Conservation (phyloP, 345 rosid species). For the Camelina laxa region DNA sequence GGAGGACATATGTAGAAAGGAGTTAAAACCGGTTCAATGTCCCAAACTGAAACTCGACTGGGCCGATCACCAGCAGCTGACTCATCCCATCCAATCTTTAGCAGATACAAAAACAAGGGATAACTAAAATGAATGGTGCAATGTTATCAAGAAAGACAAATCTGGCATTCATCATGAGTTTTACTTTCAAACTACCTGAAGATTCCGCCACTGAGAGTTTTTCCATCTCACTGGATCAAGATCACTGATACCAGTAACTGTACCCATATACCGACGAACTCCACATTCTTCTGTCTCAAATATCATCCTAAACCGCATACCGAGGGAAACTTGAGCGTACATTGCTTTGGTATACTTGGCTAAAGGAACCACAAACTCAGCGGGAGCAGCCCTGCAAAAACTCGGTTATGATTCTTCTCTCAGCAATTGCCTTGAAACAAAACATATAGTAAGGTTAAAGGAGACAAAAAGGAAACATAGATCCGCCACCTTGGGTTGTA, state of each 20-base stretch:
- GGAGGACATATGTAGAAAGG: constrained; percentile 95
- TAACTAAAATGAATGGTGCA: constrained; percentile 24
- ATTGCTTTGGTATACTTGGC: constrained; percentile 90
- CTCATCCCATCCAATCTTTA: constrained; percentile 98
- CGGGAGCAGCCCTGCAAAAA: constrained; percentile 84
- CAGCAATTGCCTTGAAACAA: constrained; percentile 25
- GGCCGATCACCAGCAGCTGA: constrained; percentile 89
- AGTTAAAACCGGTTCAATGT: constrained; percentile 89
- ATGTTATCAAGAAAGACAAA: neutral
- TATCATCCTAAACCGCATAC: constrained; percentile 98
- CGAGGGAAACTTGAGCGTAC: constrained; percentile 87
- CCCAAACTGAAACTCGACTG: constrained; percentile 91
- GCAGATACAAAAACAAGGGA: constrained; percentile 1
- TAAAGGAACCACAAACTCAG: constrained; percentile 95
- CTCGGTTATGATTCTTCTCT: constrained; percentile 31
- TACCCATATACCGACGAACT: constrained; percentile 96
- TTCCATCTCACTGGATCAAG: constrained; percentile 93
- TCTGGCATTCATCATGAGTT: constrained; percentile 17
- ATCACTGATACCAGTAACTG: constrained; percentile 86
- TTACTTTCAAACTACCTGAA: constrained; percentile 67
- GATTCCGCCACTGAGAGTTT: constrained; percentile 94
- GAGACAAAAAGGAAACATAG: constrained; percentile 10
- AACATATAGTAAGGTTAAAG: constrained; percentile 1
- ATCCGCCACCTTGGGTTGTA: constrained; percentile 85
- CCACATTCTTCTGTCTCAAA: constrained; percentile 97